Percentiles rank a stretch among this genome's conserved stretches.
Conservation (phyloP, 176 grass and related monocot genomes). For the Areca catechu region DNA sequence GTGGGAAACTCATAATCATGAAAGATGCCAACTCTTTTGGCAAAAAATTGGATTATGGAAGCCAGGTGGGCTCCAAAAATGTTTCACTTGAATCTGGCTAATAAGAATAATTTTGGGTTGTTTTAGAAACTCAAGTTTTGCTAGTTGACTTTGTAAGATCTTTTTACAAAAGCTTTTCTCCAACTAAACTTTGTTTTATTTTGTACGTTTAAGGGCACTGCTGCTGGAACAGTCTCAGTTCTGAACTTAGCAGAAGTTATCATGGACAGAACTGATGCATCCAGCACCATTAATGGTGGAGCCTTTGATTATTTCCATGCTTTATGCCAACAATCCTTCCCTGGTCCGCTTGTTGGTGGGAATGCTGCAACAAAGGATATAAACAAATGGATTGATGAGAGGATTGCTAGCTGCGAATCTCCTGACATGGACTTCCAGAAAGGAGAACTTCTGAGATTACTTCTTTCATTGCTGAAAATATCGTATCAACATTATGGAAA, state of each 20-base stretch:
- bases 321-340: slow-evolving; percentile 60
- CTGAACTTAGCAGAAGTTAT: slow-evolving; percentile 74
- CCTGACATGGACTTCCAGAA: slow-evolving; percentile 37
- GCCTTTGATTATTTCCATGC: slow-evolving; percentile 58
- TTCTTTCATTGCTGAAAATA: slow-evolving; percentile 91
- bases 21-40: slow-evolving; percentile 9
- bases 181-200: slow-evolving; percentile 8
- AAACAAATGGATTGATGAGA: slow-evolving; percentile 95
- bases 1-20: slow-evolving; percentile 17
- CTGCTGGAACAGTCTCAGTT: slow-evolving; percentile 50
- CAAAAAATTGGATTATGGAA: slow-evolving; percentile 9
- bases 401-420: slow-evolving; percentile 49
- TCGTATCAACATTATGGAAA: slow-evolving; percentile 92
- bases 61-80: slow-evolving; percentile 1
- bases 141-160: too few species aligned
- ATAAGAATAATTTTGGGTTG: too few species aligned
- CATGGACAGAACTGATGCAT: slow-evolving; percentile 31
- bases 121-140: too few species aligned
- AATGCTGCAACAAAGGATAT: slow-evolving; percentile 79
- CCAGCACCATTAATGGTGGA: slow-evolving; percentile 37
- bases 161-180: too few species aligned
- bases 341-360: slow-evolving; percentile 86
- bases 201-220: slow-evolving; percentile 31
- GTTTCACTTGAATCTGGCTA: too few species aligned
- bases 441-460: slow-evolving; percentile 61